Conservation (phyloP, 2,329 filamentous ascomycete genomes). For the Bipolaris bicolor region DNA sequence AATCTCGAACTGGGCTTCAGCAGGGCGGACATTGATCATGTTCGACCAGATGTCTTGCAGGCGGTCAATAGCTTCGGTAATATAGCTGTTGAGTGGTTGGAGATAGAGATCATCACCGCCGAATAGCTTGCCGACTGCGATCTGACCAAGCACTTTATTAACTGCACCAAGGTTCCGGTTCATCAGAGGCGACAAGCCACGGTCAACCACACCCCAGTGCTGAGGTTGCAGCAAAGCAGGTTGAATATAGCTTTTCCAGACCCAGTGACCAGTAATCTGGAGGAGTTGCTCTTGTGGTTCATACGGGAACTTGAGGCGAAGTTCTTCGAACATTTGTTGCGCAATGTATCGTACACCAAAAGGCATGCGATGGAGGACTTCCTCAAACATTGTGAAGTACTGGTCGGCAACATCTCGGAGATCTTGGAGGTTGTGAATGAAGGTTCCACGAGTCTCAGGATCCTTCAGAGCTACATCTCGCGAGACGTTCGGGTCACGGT, state of each 20-base stretch:
- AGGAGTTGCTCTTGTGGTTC: conserved; percentile 80
- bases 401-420: conserved; percentile 93
- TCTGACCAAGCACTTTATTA: conserved; percentile 87
- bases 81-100: conserved; percentile 90
- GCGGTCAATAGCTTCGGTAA: conserved; percentile 82
- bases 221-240: conserved; percentile 89
- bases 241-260: conserved; percentile 93
- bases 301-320: conserved; percentile 77
- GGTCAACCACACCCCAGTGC: conserved; percentile 90
- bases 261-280: conserved; percentile 85
- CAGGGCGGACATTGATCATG: conserved; percentile 81
- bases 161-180: conserved; percentile 92
- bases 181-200: conserved; percentile 84
- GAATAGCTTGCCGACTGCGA: conserved; percentile 86
- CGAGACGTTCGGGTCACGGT: conserved; percentile 80
- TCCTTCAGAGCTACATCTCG: conserved; percentile 96
- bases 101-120: conserved; percentile 95
- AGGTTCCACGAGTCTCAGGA: conserved; percentile 86
- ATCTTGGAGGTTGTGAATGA: conserved; percentile 93
- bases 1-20: conserved; percentile 93
- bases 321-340: conserved; percentile 80
- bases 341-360: conserved; percentile 90
- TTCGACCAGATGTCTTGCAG: conserved; percentile 76
- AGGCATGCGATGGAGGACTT: conserved; percentile 84
- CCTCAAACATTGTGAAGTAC: conserved; percentile 81